Conservation (phyloP, 1,284 basidiomycete species). For the Austropuccinia psidii region DNA sequence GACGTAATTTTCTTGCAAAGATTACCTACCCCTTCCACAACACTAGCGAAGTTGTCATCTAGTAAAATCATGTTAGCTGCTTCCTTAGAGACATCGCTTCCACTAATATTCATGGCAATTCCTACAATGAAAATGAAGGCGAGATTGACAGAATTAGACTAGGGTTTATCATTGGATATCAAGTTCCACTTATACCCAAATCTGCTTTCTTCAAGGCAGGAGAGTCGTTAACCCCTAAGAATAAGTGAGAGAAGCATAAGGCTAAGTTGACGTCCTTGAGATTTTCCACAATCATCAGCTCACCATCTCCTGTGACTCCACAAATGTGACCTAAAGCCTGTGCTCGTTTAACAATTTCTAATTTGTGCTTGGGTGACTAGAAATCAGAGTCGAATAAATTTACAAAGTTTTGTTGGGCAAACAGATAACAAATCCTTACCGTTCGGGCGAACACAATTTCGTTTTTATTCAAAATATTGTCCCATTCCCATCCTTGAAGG, state of each 20-base stretch:
- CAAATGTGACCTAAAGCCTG: constrained; percentile 63
- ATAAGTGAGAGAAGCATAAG: constrained; percentile 40
- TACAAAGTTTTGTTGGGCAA: not conserved
- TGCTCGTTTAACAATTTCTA: constrained; percentile 63
- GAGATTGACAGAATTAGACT: too few species aligned
- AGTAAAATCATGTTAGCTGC: constrained; percentile 65
- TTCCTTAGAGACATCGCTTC: constrained; percentile 64
- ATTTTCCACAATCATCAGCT: not conserved
- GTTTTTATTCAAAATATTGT: constrained; percentile 56
- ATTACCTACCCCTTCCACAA: constrained; percentile 58
- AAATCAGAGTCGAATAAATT: not conserved
- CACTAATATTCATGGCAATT: constrained; percentile 66
- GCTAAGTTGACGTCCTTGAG: not conserved
- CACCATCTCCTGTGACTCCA: constrained; percentile 55
- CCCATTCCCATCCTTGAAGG: constrained; percentile 54
- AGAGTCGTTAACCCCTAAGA: constrained; percentile 63
- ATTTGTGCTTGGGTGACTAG: constrained; percentile 60
- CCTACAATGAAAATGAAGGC: constrained; percentile 46
- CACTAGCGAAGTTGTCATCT: constrained; percentile 56
- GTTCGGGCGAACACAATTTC: constrained; percentile 66
- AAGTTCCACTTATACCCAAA: constrained; percentile 47
- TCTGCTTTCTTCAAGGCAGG: constrained; percentile 64
- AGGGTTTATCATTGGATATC: too few species aligned
- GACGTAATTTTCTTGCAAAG: not conserved
- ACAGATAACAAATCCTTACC: not conserved